Percentiles rank a stretch among this genome's conserved stretches.
These are phyloP conservation scores for Zygosaccharomyces kombuchaensis DNA, from an alignment of 805 yeast genomes.

Conservation along the genomic window DNA sequence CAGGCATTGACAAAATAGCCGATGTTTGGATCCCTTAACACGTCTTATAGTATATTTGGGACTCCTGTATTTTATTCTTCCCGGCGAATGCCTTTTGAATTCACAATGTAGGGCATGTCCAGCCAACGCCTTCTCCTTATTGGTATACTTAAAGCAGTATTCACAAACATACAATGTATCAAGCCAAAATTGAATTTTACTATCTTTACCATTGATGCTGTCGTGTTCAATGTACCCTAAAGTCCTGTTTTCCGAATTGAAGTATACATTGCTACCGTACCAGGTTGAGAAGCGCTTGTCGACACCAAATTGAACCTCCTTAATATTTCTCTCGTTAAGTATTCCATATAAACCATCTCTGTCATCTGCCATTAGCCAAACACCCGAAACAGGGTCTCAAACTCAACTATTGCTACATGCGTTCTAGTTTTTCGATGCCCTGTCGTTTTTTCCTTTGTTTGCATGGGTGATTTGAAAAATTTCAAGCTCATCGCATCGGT, in stretches of 20 bases:
- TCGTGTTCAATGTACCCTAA: constrained; percentile 38
- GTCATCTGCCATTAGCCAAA: constrained; percentile 21
- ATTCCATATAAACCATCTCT: constrained; percentile 52
- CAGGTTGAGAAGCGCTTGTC: constrained; percentile 67
- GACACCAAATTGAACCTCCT: constrained; percentile 59
- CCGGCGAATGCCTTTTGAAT: constrained; percentile 47
- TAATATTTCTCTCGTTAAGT: constrained; percentile 57
- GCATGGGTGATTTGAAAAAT: constrained; percentile 1
- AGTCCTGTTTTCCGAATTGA: constrained; percentile 44
- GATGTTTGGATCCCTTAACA: constrained; percentile 61
- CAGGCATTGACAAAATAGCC: constrained; percentile 73
- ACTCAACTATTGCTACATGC: not conserved
- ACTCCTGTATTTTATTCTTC: constrained; percentile 65
- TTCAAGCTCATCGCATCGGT: constrained; percentile 17
- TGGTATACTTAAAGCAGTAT: constrained; percentile 78
- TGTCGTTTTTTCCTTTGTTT: not conserved
- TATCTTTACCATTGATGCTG: not conserved
- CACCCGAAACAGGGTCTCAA: not conserved
- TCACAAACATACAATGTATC: constrained; percentile 69
- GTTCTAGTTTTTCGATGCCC: not conserved
- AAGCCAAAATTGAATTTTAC: constrained; percentile 42
- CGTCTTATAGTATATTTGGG: constrained; percentile 53
- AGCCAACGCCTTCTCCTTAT: constrained; percentile 40
- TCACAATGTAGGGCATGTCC: constrained; percentile 49
- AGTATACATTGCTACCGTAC: constrained; percentile 84